Evolutionary conservation across 169 alveolate genomes (phyloP).

Genomic region (Plasmodium yoelii): DNA sequence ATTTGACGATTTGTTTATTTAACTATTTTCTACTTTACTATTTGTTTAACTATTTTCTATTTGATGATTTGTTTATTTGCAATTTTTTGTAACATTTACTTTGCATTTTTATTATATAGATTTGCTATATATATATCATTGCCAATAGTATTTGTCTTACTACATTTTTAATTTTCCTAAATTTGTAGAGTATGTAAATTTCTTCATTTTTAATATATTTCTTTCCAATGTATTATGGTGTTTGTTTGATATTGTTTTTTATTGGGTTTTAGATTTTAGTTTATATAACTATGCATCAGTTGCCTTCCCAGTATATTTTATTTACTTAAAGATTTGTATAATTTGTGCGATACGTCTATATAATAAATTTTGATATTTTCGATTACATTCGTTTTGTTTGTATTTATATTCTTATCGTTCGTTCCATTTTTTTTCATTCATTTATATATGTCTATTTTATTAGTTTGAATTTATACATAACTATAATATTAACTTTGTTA

Average conservation of each 20-base stretch:
- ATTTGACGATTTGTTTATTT: too few relatives aligned
- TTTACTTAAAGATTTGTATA: slow-evolving; percentile 11
- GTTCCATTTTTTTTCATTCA: background rate
- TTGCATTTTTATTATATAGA: slow-evolving; percentile 12
- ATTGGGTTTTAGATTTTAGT: background rate
- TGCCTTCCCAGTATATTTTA: slow-evolving; percentile 2
- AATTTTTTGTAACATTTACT: background rate
- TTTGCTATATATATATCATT: background rate
- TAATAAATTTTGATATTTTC: slow-evolving; percentile 22
- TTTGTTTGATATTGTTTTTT: slow-evolving; percentile 12
- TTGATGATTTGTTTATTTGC: too few relatives aligned
- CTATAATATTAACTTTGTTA: slow-evolving; percentile 21
- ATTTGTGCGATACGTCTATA: slow-evolving; percentile 23
- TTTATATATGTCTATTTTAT: slow-evolving; percentile 18
- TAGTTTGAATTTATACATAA: slow-evolving; percentile 2
- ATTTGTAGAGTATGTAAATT: slow-evolving; percentile 31
- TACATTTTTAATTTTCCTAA: background rate
- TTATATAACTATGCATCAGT: slow-evolving; percentile 14
- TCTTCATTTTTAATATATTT: slow-evolving; percentile 34
- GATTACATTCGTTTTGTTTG: background rate
- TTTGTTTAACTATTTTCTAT: too few relatives aligned
- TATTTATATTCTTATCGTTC: background rate
- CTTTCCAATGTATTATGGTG: slow-evolving; percentile 3
- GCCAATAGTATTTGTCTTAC: slow-evolving; percentile 24
- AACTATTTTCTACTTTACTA: too few relatives aligned